A percentile compares a stretch with the other conserved stretches of the same genome.
phyloP scores from a whole-genome alignment of 805 yeast genomes.

The Ogataea paraovalis region DNA sequence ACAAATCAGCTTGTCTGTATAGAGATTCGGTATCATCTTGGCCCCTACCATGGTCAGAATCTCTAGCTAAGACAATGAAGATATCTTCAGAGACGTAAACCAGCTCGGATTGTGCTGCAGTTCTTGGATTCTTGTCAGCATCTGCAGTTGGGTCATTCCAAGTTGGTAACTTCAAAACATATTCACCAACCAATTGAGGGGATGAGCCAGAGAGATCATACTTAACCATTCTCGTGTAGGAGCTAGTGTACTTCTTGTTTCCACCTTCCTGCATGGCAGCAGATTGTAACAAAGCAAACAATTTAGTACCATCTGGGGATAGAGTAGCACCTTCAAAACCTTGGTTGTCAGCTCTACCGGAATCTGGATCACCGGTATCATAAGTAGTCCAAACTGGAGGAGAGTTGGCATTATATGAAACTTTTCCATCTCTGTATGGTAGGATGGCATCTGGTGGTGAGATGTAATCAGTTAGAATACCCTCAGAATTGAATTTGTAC shows the following conservation, averaged over 20 bases:
- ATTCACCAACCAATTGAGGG: conserved; percentile 25
- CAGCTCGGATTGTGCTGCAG: conserved; percentile 32
- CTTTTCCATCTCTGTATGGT: conserved; percentile 24
- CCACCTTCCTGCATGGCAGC: conserved; percentile 34
- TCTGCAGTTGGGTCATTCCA: conserved; percentile 18
- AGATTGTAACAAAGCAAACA: conserved; percentile 27
- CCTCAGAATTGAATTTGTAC: conserved; percentile 25
- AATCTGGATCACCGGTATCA: conserved; percentile 23
- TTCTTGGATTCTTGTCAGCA: conserved; percentile 22
- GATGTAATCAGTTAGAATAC: conserved; percentile 24
- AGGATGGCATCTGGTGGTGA: conserved; percentile 28
- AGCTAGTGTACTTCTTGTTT: conserved; percentile 17
- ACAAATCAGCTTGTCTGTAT: conserved; percentile 28
- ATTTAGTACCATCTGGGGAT: conserved; percentile 29
- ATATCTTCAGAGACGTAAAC: conserved; percentile 25
- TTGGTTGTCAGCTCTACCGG: conserved; percentile 29
- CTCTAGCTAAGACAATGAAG: conserved; percentile 30
- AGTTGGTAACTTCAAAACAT: conserved; percentile 28
- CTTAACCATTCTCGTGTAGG: conserved; percentile 25
- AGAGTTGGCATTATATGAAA: conserved; percentile 26
- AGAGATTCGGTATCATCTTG: conserved; percentile 21
- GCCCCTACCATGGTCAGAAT: conserved; percentile 25
- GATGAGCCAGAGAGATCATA: conserved; percentile 23
- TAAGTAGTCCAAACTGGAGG: conserved; percentile 25
- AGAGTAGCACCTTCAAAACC: conserved; percentile 32